These are phyloP conservation scores for Fraxinus angustifolia DNA, from an alignment of 305 asterid genomes.

Conservation along the genomic window DNA sequence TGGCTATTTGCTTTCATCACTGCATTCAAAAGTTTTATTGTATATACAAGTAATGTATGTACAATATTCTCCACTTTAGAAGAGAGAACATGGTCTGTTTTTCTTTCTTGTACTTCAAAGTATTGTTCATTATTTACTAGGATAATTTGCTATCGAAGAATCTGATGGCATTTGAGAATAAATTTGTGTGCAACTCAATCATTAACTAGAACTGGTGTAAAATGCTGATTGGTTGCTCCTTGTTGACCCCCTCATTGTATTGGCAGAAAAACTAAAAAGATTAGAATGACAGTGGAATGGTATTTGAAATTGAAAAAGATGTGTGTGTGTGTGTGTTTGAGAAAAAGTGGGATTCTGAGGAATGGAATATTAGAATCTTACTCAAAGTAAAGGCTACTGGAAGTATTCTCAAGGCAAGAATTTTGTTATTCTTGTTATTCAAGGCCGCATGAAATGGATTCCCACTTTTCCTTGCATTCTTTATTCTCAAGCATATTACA, in stretches of 20 bases:
- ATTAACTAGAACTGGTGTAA: slow-evolving; percentile 31
- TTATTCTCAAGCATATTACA: slow-evolving; percentile 28
- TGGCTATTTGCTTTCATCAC: slow-evolving; percentile 21
- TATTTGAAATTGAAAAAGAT: slow-evolving; percentile 35
- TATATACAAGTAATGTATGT: slow-evolving; percentile 22
- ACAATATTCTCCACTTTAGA: slow-evolving; percentile 36
- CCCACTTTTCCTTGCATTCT: slow-evolving; percentile 32
- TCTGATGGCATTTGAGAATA: slow-evolving; percentile 31
- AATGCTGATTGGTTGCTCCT: slow-evolving; percentile 24
- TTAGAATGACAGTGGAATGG: slow-evolving; percentile 53
- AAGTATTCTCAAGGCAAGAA: slow-evolving; percentile 47
- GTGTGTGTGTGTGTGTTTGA: slow-evolving; percentile 5
- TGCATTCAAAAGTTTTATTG: slow-evolving; percentile 19
- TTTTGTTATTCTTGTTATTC: slow-evolving; percentile 34
- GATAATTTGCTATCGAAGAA: slow-evolving; percentile 27
- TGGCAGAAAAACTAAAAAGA: slow-evolving; percentile 23
- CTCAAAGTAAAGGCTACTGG: slow-evolving; percentile 35
- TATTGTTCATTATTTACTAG: slow-evolving; percentile 34
- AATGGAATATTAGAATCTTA: slow-evolving; percentile 44
- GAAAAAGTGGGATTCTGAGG: slow-evolving; percentile 49
- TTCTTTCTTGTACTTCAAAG: slow-evolving; percentile 43
- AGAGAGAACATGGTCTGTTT: slow-evolving; percentile 28
- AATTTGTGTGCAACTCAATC: slow-evolving; percentile 32
- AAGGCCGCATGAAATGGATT: slow-evolving; percentile 64
- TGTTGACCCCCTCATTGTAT: slow-evolving; percentile 32